Percentiles rank a stretch among this genome's conserved stretches.
Conservation (phyloP, 2,329 filamentous ascomycete genomes). For the Hymenoscyphus scutula region DNA sequence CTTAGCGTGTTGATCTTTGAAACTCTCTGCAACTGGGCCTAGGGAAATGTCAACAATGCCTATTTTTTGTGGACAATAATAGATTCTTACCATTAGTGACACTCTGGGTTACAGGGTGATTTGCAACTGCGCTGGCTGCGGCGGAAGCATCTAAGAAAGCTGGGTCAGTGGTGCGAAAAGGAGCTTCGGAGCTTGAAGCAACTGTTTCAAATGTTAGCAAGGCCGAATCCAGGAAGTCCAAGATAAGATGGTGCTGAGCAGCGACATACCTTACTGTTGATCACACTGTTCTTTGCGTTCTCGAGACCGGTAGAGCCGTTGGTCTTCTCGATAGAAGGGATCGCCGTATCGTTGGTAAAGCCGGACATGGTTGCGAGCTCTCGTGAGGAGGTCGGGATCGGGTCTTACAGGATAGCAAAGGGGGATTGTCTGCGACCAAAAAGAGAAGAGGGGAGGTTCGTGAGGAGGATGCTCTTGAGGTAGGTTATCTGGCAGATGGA, state of each 20-base stretch:
- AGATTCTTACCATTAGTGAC: slow-evolving; percentile 32
- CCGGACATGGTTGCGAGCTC: slow-evolving; percentile 27
- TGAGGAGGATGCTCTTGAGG: background rate
- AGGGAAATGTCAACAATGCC: slow-evolving; percentile 17
- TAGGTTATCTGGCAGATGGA: background rate
- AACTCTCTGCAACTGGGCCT: slow-evolving; percentile 60
- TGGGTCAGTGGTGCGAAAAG: slow-evolving; percentile 25
- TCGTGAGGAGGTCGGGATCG: slow-evolving; percentile 13
- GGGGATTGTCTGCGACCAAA: background rate
- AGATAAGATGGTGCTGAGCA: slow-evolving; percentile 1
- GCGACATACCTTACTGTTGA: slow-evolving; percentile 32
- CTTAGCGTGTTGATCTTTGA: slow-evolving; percentile 55
- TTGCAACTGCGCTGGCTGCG: slow-evolving; percentile 34
- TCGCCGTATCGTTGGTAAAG: slow-evolving; percentile 21
- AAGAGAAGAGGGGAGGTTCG: background rate
- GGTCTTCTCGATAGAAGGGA: slow-evolving; percentile 29
- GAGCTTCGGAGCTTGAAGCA: slow-evolving; percentile 24
- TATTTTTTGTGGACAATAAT: background rate
- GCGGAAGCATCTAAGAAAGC: slow-evolving; percentile 30
- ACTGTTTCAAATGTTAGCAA: slow-evolving; percentile 31
- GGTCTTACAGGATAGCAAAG: background rate
- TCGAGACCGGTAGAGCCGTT: slow-evolving; percentile 21
- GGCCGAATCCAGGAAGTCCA: slow-evolving; percentile 8
- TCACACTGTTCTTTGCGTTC: slow-evolving; percentile 27
- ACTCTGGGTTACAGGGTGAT: slow-evolving; percentile 35